Conservation (phyloP, 2,329 filamentous ascomycete species). For the Ophiostoma ips region DNA sequence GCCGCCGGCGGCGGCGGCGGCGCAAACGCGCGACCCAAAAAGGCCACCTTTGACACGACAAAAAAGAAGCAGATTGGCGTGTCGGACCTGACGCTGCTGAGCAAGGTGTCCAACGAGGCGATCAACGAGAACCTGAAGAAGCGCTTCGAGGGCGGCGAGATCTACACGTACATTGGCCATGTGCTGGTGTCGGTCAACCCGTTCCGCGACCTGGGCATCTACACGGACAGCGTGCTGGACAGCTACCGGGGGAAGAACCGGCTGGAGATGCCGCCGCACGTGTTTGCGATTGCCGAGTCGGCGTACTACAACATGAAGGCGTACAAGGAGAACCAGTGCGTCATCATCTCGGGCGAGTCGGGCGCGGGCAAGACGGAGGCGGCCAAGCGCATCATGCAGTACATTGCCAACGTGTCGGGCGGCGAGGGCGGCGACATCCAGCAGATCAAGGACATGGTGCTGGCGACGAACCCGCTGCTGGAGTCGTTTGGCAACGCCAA, state of each 20-base stretch:
- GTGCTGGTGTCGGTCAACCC: constrained; percentile 98
- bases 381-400: constrained; percentile 98
- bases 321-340: constrained; percentile 97
- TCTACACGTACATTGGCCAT: constrained; percentile 99
- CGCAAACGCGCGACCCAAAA: constrained; percentile 59
- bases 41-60: constrained; percentile 85
- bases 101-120: constrained; percentile 96
- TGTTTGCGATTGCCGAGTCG: constrained; percentile 93
- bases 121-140: constrained; percentile 99
- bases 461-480: constrained; percentile 91
- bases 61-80: constrained; percentile 99
- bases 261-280: constrained; percentile 86
- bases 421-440: constrained; percentile 76
- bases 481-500: constrained; percentile 99
- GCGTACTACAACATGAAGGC: constrained; percentile 99
- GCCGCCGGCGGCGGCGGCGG: constrained; percentile 28
- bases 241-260: constrained; percentile 96
- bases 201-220: constrained; percentile 93
- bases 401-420: constrained; percentile 84
- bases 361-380: constrained; percentile 98
- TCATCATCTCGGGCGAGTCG: constrained; percentile 97
- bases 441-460: constrained; percentile 97
- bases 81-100: constrained; percentile 90
- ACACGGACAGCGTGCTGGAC: constrained; percentile 84
- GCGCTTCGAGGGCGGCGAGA: constrained; percentile 91